Evolutionary conservation across 2,329 filamentous ascomycete genomes (phyloP).

Genomic region (Rosellinia necatrix): DNA sequence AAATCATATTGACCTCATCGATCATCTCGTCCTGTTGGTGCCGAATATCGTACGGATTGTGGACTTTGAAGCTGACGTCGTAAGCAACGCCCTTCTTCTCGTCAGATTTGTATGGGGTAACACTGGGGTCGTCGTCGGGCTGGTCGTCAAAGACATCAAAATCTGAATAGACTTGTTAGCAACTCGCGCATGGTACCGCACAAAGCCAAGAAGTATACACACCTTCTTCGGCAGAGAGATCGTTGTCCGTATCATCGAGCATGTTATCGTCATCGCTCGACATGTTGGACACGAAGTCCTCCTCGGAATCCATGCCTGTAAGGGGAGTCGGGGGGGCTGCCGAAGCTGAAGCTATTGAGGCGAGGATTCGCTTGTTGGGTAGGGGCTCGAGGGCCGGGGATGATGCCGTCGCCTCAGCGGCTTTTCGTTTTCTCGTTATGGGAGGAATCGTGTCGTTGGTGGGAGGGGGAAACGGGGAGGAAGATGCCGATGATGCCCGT

Average conservation of each 20-base stretch:
- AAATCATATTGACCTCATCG: conserved; percentile 86
- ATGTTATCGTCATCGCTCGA: conserved; percentile 78
- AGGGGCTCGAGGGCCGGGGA: conserved; percentile 48
- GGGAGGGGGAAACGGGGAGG: conserved; percentile 23
- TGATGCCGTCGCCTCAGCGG: conserved; percentile 66
- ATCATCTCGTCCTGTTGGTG: conserved; percentile 84
- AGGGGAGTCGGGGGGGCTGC: conserved; percentile 61
- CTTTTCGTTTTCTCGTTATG: conserved; percentile 64
- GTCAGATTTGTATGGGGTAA: conserved; percentile 63
- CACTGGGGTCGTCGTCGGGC: conserved; percentile 58
- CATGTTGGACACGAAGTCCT: conserved; percentile 85
- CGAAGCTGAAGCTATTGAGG: conserved; percentile 46
- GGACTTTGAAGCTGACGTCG: conserved; percentile 83
- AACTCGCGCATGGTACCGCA: too few species aligned
- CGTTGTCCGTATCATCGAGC: conserved; percentile 79
- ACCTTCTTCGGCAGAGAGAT: conserved; percentile 61
- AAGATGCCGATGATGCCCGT: conserved; percentile 32
- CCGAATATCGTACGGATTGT: conserved; percentile 79
- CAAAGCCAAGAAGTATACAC: too few species aligned
- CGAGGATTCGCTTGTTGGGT: conserved; percentile 58
- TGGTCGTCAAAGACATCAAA: conserved; percentile 65
- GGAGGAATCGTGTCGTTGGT: conserved; percentile 60
- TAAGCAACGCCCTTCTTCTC: conserved; percentile 76
- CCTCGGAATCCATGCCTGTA: conserved; percentile 89
- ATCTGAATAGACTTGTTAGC: conserved; percentile 45